Evolutionary conservation across 768 basidiomycete genomes (phyloP).

Genomic region (Calocybe gangraenosa): DNA sequence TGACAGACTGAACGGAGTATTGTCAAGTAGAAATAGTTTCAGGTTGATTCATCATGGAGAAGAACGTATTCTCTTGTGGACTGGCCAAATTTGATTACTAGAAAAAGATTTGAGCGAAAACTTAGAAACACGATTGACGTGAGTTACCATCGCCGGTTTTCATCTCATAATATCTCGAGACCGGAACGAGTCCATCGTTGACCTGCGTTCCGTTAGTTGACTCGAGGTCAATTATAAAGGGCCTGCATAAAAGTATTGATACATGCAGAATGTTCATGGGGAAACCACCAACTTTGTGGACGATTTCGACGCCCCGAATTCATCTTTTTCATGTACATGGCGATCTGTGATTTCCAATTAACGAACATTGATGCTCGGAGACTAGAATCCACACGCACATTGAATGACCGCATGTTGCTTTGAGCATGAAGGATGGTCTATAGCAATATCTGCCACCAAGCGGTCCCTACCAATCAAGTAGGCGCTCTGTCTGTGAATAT

Average conservation of each 20-base stretch:
- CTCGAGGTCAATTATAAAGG: constrained; percentile 96
- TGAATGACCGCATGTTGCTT: constrained; percentile 99
- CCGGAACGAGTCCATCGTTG: constrained; percentile 81
- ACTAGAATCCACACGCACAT: constrained; percentile 44
- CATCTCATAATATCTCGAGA: constrained; percentile 84
- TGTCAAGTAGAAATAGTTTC: constrained; percentile 1
- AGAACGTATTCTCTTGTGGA: constrained; percentile 83
- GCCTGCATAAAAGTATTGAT: constrained; percentile 42
- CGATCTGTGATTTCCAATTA: constrained; percentile 50
- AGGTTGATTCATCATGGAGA: constrained; percentile 71
- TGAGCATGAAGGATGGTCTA: constrained; percentile 96
- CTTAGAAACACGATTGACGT: constrained; percentile 2
- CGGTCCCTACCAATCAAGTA: constrained; percentile 92
- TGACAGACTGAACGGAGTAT: not conserved
- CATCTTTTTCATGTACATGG: constrained; percentile 81
- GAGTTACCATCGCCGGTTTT: constrained; percentile 71
- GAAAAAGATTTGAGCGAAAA: not conserved
- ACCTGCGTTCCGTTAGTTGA: constrained; percentile 97
- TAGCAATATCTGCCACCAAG: constrained; percentile 77
- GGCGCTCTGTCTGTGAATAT: constrained; percentile 91
- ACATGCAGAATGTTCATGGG: not conserved
- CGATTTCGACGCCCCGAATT: constrained; percentile 76
- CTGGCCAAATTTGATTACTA: constrained; percentile 84
- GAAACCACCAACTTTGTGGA: constrained; percentile 67
- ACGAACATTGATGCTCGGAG: constrained; percentile 3